Conservation (phyloP, 2,329 filamentous ascomycete species). For the Aschersonia sp. region DNA sequence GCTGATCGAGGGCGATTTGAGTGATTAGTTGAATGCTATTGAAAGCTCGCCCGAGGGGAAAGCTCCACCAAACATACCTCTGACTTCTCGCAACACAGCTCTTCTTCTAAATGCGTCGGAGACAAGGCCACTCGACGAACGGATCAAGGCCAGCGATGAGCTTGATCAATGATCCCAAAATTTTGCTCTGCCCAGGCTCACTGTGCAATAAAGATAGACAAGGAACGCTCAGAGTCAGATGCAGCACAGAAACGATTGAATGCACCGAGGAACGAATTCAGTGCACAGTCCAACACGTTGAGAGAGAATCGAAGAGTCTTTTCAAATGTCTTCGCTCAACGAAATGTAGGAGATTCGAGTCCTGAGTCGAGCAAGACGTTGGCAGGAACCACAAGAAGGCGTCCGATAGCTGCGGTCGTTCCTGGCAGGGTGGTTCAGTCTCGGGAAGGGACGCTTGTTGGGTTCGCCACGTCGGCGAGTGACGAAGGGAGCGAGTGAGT, state of each 20-base stretch:
- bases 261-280: not conserved
- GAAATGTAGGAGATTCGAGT: not conserved
- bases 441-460: slow-evolving; percentile 21
- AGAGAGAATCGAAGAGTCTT: not conserved
- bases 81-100: not conserved
- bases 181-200: too few species aligned
- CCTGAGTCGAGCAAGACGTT: slow-evolving; percentile 6
- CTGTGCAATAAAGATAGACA: not conserved
- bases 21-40: slow-evolving; percentile 5
- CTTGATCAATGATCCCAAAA: too few species aligned
- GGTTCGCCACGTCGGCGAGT: slow-evolving; percentile 8
- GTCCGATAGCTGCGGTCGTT: slow-evolving; percentile 5
- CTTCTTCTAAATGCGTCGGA: too few species aligned
- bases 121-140: too few species aligned
- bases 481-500: slow-evolving; percentile 15
- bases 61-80: slow-evolving; percentile 12
- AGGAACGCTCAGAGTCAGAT: not conserved
- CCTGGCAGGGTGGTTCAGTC: slow-evolving; percentile 10
- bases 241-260: not conserved
- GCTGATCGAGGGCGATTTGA: slow-evolving; percentile 11
- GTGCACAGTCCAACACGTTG: not conserved
- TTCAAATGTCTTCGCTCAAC: not conserved
- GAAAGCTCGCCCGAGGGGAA: slow-evolving; percentile 4
- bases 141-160: too few species aligned
- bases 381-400: not conserved